phyloP scores from a whole-genome alignment of 148 eudicot genomes.

The Nepenthes gracilis region DNA sequence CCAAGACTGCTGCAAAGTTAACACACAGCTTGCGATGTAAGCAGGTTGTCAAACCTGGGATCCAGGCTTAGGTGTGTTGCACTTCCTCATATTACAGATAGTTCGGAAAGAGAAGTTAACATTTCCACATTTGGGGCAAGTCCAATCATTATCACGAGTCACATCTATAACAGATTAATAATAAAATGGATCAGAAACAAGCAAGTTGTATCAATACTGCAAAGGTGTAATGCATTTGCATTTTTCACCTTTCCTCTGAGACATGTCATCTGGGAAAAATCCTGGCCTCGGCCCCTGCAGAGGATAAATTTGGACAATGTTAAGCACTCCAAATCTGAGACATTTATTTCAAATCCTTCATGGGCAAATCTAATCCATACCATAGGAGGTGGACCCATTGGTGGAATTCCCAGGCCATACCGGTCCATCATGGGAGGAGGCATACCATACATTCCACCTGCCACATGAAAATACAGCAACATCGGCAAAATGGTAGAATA shows the following conservation, averaged over 20 bases:
- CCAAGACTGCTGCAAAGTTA: not conserved
- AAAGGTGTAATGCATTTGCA: not conserved
- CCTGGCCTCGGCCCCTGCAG: conserved; percentile 78
- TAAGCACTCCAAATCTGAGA: too few relatives aligned
- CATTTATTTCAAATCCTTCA: not conserved
- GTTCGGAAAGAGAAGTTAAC: conserved; percentile 91
- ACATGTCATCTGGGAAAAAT: conserved; percentile 49
- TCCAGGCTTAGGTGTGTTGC: conserved; percentile 92
- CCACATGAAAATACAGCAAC: not conserved
- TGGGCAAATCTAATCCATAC: conserved; percentile 28
- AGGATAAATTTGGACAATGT: not conserved
- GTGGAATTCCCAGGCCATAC: conserved; percentile 63
- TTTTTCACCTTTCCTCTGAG: conserved; percentile 47
- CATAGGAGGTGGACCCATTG: conserved; percentile 60
- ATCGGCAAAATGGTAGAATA: not conserved
- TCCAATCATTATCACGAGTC: conserved; percentile 88
- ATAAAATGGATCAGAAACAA: conserved; percentile 6
- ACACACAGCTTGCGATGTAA: not conserved
- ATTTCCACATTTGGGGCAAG: conserved; percentile 94
- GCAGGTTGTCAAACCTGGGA: conserved; percentile 47
- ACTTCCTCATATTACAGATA: conserved; percentile 97
- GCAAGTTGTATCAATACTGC: not conserved
- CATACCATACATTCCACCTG: conserved; percentile 87
- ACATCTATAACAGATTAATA: conserved; percentile 29
- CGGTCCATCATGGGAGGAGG: conserved; percentile 83